Percentiles rank a stretch among this genome's conserved stretches.
Evolutionary conservation across 163 green algal genomes (phyloP).

Genomic region (Scenedesmus sp.): DNA sequence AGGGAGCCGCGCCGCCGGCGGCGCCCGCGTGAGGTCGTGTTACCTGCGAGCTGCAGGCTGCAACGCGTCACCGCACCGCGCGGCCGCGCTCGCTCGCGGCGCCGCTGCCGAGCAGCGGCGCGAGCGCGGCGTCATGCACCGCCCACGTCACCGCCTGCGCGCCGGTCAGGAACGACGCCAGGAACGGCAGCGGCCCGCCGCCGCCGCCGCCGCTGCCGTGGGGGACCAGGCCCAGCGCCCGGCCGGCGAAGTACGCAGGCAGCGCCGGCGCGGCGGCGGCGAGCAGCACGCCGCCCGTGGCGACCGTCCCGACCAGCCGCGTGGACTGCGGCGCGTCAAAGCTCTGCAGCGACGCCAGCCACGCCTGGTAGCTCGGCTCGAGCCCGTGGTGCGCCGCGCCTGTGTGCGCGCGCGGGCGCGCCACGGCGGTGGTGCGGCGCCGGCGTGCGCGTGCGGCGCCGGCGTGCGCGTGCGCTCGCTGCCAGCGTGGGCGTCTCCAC

Average conservation of each 20-base stretch:
- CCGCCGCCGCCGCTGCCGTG: not conserved
- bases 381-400: constrained; percentile 45
- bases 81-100: no score
- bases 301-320: not conserved
- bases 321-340: constrained; percentile 36
- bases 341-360: constrained; percentile 34
- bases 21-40: no score
- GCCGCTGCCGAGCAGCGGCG: constrained; percentile 32
- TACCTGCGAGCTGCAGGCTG: no score
- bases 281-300: constrained; percentile 18
- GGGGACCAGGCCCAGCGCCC: constrained; percentile 8
- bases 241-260: constrained; percentile 9
- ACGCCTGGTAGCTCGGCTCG: constrained; percentile 43
- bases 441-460: not conserved
- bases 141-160: constrained; percentile 22
- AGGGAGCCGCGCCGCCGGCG: no score
- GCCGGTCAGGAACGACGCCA: constrained; percentile 25
- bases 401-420: not conserved
- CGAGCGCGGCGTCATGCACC: constrained; percentile 28
- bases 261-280: constrained; percentile 29
- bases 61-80: no score
- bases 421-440: not conserved
- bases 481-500: not conserved
- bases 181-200: not conserved
- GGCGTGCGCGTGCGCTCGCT: no score